Percentiles rank a stretch among this genome's conserved stretches.
These are phyloP conservation scores for Cynanchum wilfordii DNA, from an alignment of 257 asterid species.

Conservation along the genomic window DNA sequence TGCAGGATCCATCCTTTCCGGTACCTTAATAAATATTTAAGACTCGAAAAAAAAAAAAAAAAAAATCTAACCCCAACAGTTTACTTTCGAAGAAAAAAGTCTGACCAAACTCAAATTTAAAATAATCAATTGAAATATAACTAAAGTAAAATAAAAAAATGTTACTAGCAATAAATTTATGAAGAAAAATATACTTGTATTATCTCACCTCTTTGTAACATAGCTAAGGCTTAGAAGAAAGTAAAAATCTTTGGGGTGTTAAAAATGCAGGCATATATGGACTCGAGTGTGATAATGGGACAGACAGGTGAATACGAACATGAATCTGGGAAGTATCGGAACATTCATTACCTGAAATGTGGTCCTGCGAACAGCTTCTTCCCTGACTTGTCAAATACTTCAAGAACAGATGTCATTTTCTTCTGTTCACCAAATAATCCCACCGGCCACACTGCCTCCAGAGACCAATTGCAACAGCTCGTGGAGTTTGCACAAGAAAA, in stretches of 20 bases:
- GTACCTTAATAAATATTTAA: too few relatives aligned
- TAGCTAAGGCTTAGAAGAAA: not conserved
- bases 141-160: too few relatives aligned
- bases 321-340: slow-evolving; percentile 48
- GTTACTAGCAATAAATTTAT: too few relatives aligned
- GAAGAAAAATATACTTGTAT: too few relatives aligned
- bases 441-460: slow-evolving; percentile 75
- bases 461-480: slow-evolving; percentile 52
- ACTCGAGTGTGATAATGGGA: slow-evolving; percentile 75
- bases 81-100: too few relatives aligned
- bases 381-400: slow-evolving; percentile 48
- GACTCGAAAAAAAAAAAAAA: too few relatives aligned
- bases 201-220: too few relatives aligned
- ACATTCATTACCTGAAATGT: slow-evolving; percentile 68
- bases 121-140: too few relatives aligned
- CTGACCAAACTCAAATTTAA: too few relatives aligned
- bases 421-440: slow-evolving; percentile 91
- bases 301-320: slow-evolving; percentile 58
- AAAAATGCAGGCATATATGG: slow-evolving; percentile 65
- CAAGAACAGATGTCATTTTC: slow-evolving; percentile 72
- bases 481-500: slow-evolving; percentile 59
- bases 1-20: slow-evolving; percentile 85
- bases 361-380: slow-evolving; percentile 61
- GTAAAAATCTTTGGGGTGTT: not conserved
- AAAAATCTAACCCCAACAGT: too few relatives aligned